Evolutionary conservation across 148 eudicot genomes (phyloP).

Genomic region (Rhododendron kiyosumense): DNA sequence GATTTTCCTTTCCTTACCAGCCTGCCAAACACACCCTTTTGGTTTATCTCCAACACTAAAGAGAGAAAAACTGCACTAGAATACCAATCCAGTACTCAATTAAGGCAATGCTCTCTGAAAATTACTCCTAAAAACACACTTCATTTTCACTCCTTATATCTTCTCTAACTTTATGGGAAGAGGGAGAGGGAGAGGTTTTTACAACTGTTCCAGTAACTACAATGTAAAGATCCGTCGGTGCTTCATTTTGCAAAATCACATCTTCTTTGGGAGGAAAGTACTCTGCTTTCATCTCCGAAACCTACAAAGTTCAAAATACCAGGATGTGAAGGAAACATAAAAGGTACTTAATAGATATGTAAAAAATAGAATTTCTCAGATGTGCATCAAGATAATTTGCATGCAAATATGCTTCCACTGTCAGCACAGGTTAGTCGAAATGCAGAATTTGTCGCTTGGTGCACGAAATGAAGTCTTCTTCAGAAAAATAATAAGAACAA

Average conservation of each 20-base stretch:
- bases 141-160: neutral
- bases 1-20: slow-evolving; percentile 1
- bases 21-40: neutral
- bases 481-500: neutral
- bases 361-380: neutral
- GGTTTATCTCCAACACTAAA: neutral
- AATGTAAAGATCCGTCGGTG: slow-evolving; percentile 77
- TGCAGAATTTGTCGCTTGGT: neutral
- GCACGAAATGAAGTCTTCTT: neutral
- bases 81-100: neutral
- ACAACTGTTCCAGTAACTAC: slow-evolving; percentile 75
- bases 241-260: slow-evolving; percentile 83
- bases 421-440: neutral
- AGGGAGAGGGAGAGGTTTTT: slow-evolving; percentile 16
- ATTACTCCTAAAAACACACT: neutral
- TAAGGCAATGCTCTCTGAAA: neutral
- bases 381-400: neutral
- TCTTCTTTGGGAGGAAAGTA: slow-evolving; percentile 90
- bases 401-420: neutral
- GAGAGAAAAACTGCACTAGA: neutral
- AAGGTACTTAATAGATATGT: neutral
- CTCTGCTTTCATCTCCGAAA: slow-evolving; percentile 86
- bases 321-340: neutral
- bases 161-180: neutral
- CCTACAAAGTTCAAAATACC: slow-evolving; percentile 26